These are phyloP conservation scores for Metschnikowia chrysomelidarum DNA, from an alignment of 805 yeast genomes.

Conservation along the genomic window DNA sequence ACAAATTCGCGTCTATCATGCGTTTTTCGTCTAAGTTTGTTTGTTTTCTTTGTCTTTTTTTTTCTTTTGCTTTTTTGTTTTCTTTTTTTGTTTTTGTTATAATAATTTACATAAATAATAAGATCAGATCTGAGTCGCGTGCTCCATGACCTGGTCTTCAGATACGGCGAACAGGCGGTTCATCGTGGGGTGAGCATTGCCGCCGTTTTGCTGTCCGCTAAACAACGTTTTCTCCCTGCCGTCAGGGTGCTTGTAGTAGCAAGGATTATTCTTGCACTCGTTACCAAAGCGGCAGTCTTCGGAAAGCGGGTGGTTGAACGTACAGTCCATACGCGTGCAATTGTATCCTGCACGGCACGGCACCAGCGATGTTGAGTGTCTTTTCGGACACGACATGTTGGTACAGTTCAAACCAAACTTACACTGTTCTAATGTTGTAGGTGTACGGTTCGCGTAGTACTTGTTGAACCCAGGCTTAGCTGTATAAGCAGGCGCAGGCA, in stretches of 20 bases:
- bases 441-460: conserved; percentile 19
- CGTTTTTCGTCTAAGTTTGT: neutral
- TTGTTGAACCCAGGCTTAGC: conserved; percentile 6
- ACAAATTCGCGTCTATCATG: no score
- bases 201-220: conserved; percentile 21
- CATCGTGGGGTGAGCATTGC: conserved; percentile 38
- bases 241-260: conserved; percentile 78
- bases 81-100: conserved; percentile 15
- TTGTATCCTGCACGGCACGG: conserved; percentile 80
- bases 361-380: conserved; percentile 76
- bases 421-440: conserved; percentile 74
- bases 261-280: conserved; percentile 67
- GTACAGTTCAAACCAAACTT: conserved; percentile 76
- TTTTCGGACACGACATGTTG: conserved; percentile 71
- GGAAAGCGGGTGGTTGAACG: conserved; percentile 75
- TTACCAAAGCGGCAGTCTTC: conserved; percentile 80
- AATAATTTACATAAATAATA: conserved; percentile 6
- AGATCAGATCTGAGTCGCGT: conserved; percentile 44
- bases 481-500: conserved; percentile 11
- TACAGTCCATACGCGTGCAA: conserved; percentile 79
- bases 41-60: conserved; percentile 2
- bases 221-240: conserved; percentile 47
- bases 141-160: conserved; percentile 70
- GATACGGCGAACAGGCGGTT: conserved; percentile 76
- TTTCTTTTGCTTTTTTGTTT: conserved; percentile 2